Conservation (phyloP, 225 moss, liverwort and hornwort genomes). For the Physcomitrellopsis africana region DNA sequence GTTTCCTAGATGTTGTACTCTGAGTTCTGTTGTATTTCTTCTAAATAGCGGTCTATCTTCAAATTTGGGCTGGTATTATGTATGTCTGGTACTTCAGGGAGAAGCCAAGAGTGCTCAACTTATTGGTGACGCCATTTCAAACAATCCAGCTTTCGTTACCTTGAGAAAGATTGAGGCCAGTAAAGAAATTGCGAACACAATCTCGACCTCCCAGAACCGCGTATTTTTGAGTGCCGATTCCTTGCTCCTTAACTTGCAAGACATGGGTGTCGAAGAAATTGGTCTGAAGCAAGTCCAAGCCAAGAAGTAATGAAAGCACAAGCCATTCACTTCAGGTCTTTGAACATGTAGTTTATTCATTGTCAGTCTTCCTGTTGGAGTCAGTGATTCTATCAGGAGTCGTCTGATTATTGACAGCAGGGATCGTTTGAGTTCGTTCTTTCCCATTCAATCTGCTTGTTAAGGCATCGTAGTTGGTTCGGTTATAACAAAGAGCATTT, state of each 20-base stretch:
- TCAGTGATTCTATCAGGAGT: too few species aligned
- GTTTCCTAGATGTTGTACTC: not conserved
- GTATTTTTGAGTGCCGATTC: constrained; percentile 51
- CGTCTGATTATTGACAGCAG: too few species aligned
- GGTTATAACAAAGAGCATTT: too few species aligned
- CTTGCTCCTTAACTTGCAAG: constrained; percentile 68
- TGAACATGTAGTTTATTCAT: too few species aligned
- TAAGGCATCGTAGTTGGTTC: too few species aligned
- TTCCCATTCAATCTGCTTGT: too few species aligned
- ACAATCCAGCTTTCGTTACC: constrained; percentile 52
- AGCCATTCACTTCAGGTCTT: too few species aligned
- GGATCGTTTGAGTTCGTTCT: too few species aligned
- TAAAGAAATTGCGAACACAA: constrained; percentile 56
- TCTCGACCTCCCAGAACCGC: too few species aligned
- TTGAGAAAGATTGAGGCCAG: constrained; percentile 74
- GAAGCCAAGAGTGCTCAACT: constrained; percentile 66
- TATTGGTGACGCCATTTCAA: too few species aligned
- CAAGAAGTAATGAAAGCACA: constrained; percentile 19
- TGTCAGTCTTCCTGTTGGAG: too few species aligned
- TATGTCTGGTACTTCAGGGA: constrained; percentile 41
- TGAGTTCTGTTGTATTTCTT: not conserved
- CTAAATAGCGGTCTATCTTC: not conserved
- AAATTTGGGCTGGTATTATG: not conserved
- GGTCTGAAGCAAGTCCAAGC: constrained; percentile 15
- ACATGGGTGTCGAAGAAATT: constrained; percentile 50